phyloP scores from a whole-genome alignment of 768 basidiomycete genomes.

The Calvatia gigantea region DNA sequence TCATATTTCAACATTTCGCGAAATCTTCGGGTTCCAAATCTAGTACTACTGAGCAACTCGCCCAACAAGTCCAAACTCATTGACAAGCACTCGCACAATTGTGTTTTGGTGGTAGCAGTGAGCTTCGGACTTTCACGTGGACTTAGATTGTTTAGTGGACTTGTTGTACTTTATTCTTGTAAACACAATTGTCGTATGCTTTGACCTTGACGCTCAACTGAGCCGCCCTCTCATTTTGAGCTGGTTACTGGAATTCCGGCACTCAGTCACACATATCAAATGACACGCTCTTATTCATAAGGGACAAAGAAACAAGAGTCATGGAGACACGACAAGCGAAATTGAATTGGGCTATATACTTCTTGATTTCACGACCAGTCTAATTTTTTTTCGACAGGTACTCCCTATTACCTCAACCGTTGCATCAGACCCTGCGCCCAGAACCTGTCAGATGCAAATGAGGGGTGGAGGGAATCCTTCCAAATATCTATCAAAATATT shows the following conservation, averaged over 20 bases:
- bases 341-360: too few relatives aligned
- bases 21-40: too few relatives aligned
- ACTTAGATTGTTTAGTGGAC: not conserved
- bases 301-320: too few relatives aligned
- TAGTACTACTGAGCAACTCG: too few relatives aligned
- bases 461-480: slow-evolving; percentile 21
- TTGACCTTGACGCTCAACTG: not conserved
- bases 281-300: too few relatives aligned
- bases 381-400: too few relatives aligned
- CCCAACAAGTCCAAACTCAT: too few relatives aligned
- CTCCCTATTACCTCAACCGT: not conserved
- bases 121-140: not conserved
- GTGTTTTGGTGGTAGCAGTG: not conserved
- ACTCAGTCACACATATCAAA: too few relatives aligned
- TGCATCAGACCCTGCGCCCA: slow-evolving; percentile 15
- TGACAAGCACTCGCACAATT: not conserved
- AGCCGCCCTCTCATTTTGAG: not conserved
- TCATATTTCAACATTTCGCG: too few relatives aligned
- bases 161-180: not conserved
- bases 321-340: too few relatives aligned
- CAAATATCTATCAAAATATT: slow-evolving; percentile 17
- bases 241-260: too few relatives aligned
- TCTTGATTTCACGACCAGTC: too few relatives aligned
- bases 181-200: not conserved
- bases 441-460: slow-evolving; percentile 17